Evolutionary conservation across 2,329 filamentous ascomycete genomes (phyloP).

Genomic region (Fragosphaeria purpurea): DNA sequence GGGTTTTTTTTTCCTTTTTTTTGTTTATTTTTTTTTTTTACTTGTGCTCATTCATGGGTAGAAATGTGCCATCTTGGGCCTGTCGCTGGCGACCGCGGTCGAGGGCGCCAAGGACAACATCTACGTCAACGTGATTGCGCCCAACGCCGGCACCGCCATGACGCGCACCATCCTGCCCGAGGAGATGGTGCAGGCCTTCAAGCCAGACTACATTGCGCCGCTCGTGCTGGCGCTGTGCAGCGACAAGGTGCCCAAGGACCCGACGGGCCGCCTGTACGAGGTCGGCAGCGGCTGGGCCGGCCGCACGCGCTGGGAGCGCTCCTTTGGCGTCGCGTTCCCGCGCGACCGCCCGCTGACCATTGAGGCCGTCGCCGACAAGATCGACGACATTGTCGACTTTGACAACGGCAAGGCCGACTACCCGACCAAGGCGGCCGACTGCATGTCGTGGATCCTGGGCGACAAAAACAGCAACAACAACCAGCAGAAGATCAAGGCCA

Average conservation of each 20-base stretch:
- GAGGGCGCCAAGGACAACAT: conserved; percentile 98
- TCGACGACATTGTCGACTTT: conserved; percentile 75
- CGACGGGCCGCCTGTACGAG: conserved; percentile 84
- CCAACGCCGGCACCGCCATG: conserved; percentile 94
- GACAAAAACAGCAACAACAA: conserved; percentile 92
- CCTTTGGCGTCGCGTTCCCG: conserved; percentile 83
- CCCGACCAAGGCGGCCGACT: conserved; percentile 68
- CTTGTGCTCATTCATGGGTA: conserved; percentile 22
- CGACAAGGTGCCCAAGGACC: conserved; percentile 75
- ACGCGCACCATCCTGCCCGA: conserved; percentile 89
- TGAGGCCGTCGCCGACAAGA: conserved; percentile 68
- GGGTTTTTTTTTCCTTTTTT: conserved; percentile 29
- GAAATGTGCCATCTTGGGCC: conserved; percentile 89
- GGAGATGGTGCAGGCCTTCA: conserved; percentile 97
- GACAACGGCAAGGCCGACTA: conserved; percentile 81
- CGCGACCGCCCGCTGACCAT: conserved; percentile 73
- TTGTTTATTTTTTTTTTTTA: background rate
- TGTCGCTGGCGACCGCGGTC: conserved; percentile 84
- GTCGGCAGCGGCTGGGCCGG: conserved; percentile 91
- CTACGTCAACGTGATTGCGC: conserved; percentile 93
- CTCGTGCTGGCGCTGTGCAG: conserved; percentile 75
- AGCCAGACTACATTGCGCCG: conserved; percentile 96
- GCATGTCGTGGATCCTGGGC: conserved; percentile 63
- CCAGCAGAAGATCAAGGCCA: conserved; percentile 45
- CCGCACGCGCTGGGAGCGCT: conserved; percentile 88